A percentile compares a stretch with the other conserved stretches of the same genome.
phyloP scores from a whole-genome alignment of 148 eudicot genomes.

The Cornus kousa region DNA sequence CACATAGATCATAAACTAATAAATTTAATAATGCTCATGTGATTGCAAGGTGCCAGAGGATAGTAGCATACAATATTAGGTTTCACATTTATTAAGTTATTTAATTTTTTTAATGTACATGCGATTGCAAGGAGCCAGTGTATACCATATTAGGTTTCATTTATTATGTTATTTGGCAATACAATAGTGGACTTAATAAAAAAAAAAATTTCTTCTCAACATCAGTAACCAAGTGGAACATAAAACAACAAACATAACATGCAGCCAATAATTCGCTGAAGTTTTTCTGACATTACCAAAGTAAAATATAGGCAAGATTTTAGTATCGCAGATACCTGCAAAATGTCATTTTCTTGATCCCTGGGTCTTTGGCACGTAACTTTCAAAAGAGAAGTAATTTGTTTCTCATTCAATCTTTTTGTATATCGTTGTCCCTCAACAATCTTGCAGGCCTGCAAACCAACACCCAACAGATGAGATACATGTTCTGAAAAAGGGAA shows the following conservation, averaged over 20 bases:
- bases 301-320: background rate
- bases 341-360: conserved; percentile 65
- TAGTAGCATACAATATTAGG: too few species aligned
- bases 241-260: background rate
- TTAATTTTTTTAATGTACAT: background rate
- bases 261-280: background rate
- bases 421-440: conserved; percentile 76
- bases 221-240: background rate
- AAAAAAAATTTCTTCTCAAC: conserved; percentile 6
- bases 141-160: background rate
- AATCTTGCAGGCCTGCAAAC: conserved; percentile 67
- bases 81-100: background rate
- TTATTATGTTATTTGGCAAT: background rate
- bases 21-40: background rate
- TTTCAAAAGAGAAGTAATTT: conserved; percentile 65
- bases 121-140: background rate
- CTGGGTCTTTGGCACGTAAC: conserved; percentile 74
- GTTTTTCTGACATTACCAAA: background rate
- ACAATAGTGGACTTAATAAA: background rate
- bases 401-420: conserved; percentile 71
- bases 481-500: conserved; percentile 8
- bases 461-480: conserved; percentile 9
- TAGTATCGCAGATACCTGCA: conserved; percentile 43
- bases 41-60: background rate
- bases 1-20: background rate